These are phyloP conservation scores for Kluyveromyces dobzhanskii DNA, from an alignment of 805 yeast genomes.

Conservation along the genomic window DNA sequence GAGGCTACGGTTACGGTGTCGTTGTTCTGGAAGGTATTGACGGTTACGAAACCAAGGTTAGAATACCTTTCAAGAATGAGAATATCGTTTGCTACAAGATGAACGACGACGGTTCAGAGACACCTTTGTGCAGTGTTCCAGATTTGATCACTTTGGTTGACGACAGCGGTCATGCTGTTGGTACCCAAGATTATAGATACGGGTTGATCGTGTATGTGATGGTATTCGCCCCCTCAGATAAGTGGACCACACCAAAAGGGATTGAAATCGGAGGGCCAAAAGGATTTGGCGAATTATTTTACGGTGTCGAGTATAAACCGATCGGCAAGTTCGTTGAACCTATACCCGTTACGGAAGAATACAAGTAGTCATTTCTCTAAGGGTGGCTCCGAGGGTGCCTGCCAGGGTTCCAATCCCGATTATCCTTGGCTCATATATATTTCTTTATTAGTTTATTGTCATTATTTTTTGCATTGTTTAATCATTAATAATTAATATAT, in stretches of 20 bases:
- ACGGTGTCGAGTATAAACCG: constrained; percentile 32
- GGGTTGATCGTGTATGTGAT: constrained; percentile 38
- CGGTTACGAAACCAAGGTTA: constrained; percentile 12
- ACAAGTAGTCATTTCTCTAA: neutral
- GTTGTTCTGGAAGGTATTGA: constrained; percentile 28
- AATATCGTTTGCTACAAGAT: constrained; percentile 31
- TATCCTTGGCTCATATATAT: no score
- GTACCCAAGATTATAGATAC: constrained; percentile 41
- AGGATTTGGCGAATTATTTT: constrained; percentile 31
- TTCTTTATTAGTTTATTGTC: no score
- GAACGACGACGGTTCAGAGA: constrained; percentile 14
- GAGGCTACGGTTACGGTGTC: constrained; percentile 40
- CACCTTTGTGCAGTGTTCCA: constrained; percentile 37
- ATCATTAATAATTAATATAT: no score
- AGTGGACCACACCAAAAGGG: constrained; percentile 32
- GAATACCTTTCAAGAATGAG: constrained; percentile 43
- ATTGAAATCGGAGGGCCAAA: constrained; percentile 36
- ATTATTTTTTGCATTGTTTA: no score
- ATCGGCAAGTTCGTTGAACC: constrained; percentile 32
- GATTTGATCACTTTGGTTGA: constrained; percentile 38
- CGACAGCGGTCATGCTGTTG: constrained; percentile 37
- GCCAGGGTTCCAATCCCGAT: no score
- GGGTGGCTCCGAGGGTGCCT: no score
- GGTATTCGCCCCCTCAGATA: constrained; percentile 31
- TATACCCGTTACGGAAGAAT: constrained; percentile 34